Evolutionary conservation across 371 early-diverging fungal species (phyloP), one percentile per base, ranked within the genome.

Genomic region (Actinomortierella wolfii): DNA sequence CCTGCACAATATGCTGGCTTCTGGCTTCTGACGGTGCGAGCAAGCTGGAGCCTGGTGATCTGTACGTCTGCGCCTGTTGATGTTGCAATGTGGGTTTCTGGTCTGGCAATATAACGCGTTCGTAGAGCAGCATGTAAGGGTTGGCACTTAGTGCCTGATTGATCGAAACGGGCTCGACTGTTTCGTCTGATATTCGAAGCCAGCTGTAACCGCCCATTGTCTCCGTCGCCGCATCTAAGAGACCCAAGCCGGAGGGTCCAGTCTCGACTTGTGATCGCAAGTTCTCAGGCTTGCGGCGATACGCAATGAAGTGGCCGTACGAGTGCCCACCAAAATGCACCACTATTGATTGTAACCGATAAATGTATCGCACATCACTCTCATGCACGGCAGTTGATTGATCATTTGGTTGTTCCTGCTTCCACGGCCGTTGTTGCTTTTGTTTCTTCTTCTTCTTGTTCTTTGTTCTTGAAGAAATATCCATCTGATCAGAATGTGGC

Each of bases 281-380:
- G 78, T 46, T 78, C 75, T 18, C 78, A 64, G 25, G 90, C 57
- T 87, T 87, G 48, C 93, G 82, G 11, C 95, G 79, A 67, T 91
- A 94, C 0, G 95, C 92, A n/a, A 96, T 87, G 76, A 94, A 97
- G 74, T 97, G 98, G 0, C 98, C 98, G 8, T 83, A 91, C 6
- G 94, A 89, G 69, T 97, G 97, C 21, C 82, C 77, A 4, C 97
- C 98, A 62, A 89, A 90, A 59, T 97, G 98, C 15, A 94, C 89
- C 46, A 97, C 90, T 0, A 93, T 91, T 0, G 95, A 89, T 51
- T 84, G 89, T 26, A 97, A 79, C 24, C 86, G 86, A 67, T 96
- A 34, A 34, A 34, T 34, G 34, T 34, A 34, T 34, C 34, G 34
- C 11, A 96, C 40, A 75, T 67, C 48, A 78, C 68, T 15, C 34